phyloP scores from a whole-genome alignment of 2,329 filamentous ascomycete genomes.

The Penicillium sp. region DNA sequence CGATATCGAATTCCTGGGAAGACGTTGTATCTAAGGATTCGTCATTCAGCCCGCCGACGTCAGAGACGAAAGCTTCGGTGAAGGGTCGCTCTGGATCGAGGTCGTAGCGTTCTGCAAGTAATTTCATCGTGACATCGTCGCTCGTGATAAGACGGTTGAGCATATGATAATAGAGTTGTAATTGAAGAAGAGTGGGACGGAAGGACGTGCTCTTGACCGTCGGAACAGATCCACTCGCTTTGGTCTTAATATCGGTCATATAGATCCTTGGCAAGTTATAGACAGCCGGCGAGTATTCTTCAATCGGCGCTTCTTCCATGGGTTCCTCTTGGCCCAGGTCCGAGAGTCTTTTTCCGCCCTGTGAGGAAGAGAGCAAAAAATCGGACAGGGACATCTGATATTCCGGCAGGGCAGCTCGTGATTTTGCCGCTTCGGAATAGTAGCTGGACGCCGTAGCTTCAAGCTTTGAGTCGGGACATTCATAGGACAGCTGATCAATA shows the following conservation, averaged over 20 bases:
- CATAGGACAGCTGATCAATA: slow-evolving; percentile 80
- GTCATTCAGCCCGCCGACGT: slow-evolving; percentile 68
- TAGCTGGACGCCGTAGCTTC: slow-evolving; percentile 58
- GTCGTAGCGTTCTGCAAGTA: slow-evolving; percentile 69
- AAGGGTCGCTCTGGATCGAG: slow-evolving; percentile 66
- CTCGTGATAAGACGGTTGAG: slow-evolving; percentile 69
- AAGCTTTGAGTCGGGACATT: slow-evolving; percentile 69
- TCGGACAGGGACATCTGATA: slow-evolving; percentile 48
- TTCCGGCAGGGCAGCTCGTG: slow-evolving; percentile 38
- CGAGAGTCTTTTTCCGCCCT: slow-evolving; percentile 35
- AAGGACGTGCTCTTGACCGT: slow-evolving; percentile 58
- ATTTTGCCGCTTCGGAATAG: slow-evolving; percentile 37
- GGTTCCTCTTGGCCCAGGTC: slow-evolving; percentile 23
- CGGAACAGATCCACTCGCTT: slow-evolving; percentile 62
- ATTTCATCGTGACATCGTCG: slow-evolving; percentile 66
- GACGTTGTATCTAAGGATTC: slow-evolving; percentile 57
- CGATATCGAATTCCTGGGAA: slow-evolving; percentile 31
- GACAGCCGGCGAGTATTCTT: slow-evolving; percentile 19
- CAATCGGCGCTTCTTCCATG: slow-evolving; percentile 1
- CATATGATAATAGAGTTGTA: slow-evolving; percentile 85
- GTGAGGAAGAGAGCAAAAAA: slow-evolving; percentile 41
- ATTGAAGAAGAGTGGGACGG: slow-evolving; percentile 76
- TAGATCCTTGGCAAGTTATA: slow-evolving; percentile 55
- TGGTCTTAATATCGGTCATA: slow-evolving; percentile 85
- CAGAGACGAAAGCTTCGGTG: slow-evolving; percentile 74